Base-by-base conservation (phyloP, 495 filamentous ascomycete genomes). In the Filosporella fistucella region DNA sequence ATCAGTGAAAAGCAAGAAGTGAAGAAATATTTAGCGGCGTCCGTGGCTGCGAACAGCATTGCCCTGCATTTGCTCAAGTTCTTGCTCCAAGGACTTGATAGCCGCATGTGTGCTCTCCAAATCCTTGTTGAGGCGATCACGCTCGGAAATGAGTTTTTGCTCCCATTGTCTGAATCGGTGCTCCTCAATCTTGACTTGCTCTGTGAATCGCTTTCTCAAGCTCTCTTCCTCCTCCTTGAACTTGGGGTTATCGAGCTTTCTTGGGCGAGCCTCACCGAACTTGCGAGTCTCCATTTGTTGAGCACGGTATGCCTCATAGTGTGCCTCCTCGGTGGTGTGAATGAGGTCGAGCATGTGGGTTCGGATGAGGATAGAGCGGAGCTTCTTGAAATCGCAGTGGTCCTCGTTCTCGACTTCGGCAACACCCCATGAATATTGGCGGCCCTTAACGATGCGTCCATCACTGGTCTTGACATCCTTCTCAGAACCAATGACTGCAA, bases 341-440 rank as follows among this genome's bases (percentile, higher is more conserved):
- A 98, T 98, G 36, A 98, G 84, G 62, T 98, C 93, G 50, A 98
- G 82, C 93, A 98, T 98, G 75, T 98, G 93, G n/a, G 94, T 98
- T 61, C 93, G 89, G 75, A 98, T 97, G 53, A 98, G 77, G 61
- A 97, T 97, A 16, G 90, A 95, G 56, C 93, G 91, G 51, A 98
- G 85, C 76, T 98, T 98, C 86, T 98, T 98, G 74, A 98, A 98
- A 72, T 98, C 93, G 70, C 93, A 98, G 82, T 98, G 93, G 52
- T 97, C 93, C 68, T 98, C 93, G 67, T 98, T 97, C 80, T 98
- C 93, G 42, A 98, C 93, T 67, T 98, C 93, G 46, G 94, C 93
- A 54, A 97, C 93, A 73, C 93, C 93, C 93, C 93, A 98, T 42
- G 89, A 88, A 68, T 98, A 98, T 69, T 97, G 93, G 42, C 93